A percentile compares a stretch with the other conserved stretches of the same genome.
Evolutionary conservation across 768 basidiomycete species (phyloP).

Genomic region (Dendrothele bispora): DNA sequence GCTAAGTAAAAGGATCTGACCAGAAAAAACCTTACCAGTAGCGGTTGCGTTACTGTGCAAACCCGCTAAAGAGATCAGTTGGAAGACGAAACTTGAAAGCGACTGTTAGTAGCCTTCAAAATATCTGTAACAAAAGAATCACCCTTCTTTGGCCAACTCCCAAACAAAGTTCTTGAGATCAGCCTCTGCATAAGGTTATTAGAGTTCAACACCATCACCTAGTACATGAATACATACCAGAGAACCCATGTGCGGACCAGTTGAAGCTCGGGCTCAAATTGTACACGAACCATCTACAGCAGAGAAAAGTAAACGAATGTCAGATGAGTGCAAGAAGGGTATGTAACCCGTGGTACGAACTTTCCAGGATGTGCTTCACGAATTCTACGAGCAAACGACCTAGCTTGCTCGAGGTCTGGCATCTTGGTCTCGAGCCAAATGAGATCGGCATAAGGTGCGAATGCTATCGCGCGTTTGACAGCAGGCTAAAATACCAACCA

Average conservation of each 20-base stretch:
- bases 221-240: constrained; percentile 37
- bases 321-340: not conserved
- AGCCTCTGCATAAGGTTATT: constrained; percentile 41
- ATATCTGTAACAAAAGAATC: constrained; percentile 15
- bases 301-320: not conserved
- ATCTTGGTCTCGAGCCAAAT: constrained; percentile 92
- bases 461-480: constrained; percentile 75
- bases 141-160: constrained; percentile 90
- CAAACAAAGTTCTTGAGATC: constrained; percentile 85
- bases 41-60: constrained; percentile 81
- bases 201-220: not conserved
- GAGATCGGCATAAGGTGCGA: constrained; percentile 85
- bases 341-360: constrained; percentile 45
- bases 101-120: constrained; percentile 5
- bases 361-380: constrained; percentile 72
- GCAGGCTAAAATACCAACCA: constrained; percentile 69
- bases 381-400: constrained; percentile 75
- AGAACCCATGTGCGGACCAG: constrained; percentile 83
- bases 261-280: constrained; percentile 95
- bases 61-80: constrained; percentile 88
- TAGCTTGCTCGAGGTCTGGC: constrained; percentile 81
- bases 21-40: constrained; percentile 73
- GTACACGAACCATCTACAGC: constrained; percentile 79
- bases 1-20: constrained; percentile 1
- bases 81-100: constrained; percentile 73